Evolutionary conservation across 208 protist species (phyloP).

Genomic region (Trypanosoma brucei): DNA sequence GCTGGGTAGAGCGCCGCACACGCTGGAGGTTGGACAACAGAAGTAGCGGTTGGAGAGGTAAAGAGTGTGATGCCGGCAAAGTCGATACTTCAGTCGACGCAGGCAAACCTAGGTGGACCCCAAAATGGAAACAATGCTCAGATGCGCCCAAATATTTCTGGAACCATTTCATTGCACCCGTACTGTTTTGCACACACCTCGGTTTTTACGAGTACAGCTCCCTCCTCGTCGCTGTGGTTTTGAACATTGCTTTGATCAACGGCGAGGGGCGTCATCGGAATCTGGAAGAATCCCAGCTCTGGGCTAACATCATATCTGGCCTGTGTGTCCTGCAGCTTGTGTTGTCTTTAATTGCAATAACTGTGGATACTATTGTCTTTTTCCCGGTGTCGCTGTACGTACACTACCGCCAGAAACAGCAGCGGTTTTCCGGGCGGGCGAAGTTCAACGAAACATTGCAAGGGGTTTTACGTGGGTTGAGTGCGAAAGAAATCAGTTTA

Average conservation of each 20-base stretch:
- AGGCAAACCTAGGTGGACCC: not conserved
- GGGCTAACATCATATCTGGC: constrained; percentile 10
- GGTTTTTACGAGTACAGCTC: constrained; percentile 54
- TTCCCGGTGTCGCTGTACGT: constrained; percentile 61
- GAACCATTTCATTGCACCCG: constrained; percentile 55
- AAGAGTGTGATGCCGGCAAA: not conserved
- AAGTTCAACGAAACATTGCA: constrained; percentile 43
- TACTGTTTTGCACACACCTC: constrained; percentile 42
- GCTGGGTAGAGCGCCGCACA: constrained; percentile 36
- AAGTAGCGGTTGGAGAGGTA: not conserved
- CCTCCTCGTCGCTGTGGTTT: constrained; percentile 43
- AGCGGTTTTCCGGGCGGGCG: constrained; percentile 27
- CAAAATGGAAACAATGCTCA: not conserved
- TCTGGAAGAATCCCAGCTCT: not conserved
- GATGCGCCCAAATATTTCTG: constrained; percentile 20
- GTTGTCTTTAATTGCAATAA: constrained; percentile 36
- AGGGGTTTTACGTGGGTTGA: constrained; percentile 51
- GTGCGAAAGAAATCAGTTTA: constrained; percentile 29
- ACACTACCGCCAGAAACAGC: constrained; percentile 56
- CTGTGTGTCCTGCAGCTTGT: constrained; percentile 52
- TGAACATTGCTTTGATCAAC: constrained; percentile 54
- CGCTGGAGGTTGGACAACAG: constrained; percentile 28
- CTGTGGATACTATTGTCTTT: constrained; percentile 43
- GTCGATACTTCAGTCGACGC: not conserved
- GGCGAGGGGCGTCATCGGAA: constrained; percentile 28